These are phyloP conservation scores for Pythium phragmiticola DNA, from an alignment of 352 stramenopile genomes.

Conservation along the genomic window DNA sequence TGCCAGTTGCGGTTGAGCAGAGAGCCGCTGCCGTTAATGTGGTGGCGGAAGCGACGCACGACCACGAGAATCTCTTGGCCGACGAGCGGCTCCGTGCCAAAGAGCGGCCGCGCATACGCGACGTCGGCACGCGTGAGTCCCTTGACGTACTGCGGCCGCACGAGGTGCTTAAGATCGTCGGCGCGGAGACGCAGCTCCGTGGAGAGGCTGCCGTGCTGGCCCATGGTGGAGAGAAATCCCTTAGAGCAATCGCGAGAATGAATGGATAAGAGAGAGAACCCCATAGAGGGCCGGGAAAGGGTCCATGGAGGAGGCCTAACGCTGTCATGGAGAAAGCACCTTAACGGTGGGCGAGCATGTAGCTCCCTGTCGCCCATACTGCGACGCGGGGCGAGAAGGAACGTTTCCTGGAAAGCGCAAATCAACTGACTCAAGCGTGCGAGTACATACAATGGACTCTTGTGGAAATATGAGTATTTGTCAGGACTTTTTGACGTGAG, in stretches of 20 bases:
- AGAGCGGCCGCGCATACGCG: slow-evolving; percentile 23
- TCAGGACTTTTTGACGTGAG: background rate
- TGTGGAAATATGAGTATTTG: background rate
- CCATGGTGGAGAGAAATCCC: slow-evolving; percentile 13
- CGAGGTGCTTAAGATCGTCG: slow-evolving; percentile 29
- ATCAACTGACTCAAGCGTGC: no score
- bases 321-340: background rate
- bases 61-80: slow-evolving; percentile 27
- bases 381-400: background rate
- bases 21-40: slow-evolving; percentile 26
- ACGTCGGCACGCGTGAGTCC: slow-evolving; percentile 28
- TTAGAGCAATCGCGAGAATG: background rate
- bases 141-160: slow-evolving; percentile 28
- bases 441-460: no score
- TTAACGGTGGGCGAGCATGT: background rate
- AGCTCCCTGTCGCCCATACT: background rate
- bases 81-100: slow-evolving; percentile 28
- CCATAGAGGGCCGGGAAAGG: no score
- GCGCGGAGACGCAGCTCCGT: slow-evolving; percentile 25
- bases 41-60: slow-evolving; percentile 26
- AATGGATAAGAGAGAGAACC: background rate
- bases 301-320: background rate
- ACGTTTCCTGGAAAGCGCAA: background rate
- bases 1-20: slow-evolving; percentile 25
- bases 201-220: slow-evolving; percentile 24